A percentile compares a stretch with the other conserved stretches of the same genome.
Evolutionary conservation across 352 stramenopile genomes (phyloP).

Genomic region (Blastocystis sp.): DNA sequence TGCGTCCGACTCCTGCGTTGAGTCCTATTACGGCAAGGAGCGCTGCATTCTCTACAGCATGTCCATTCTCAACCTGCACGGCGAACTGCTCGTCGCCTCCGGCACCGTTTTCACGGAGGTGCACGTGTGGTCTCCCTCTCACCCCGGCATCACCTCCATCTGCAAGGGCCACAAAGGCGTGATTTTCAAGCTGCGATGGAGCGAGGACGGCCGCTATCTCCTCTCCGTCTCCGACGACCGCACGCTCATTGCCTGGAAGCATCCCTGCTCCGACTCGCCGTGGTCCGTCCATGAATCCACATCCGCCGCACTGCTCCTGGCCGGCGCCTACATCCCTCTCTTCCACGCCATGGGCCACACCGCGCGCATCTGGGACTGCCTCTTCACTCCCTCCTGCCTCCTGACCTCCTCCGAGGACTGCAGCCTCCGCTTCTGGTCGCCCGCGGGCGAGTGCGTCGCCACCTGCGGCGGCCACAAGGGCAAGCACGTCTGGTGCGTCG

Average conservation of each 20-base stretch:
- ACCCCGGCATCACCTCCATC: not conserved
- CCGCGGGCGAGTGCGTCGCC: constrained; percentile 9
- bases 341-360: constrained; percentile 42
- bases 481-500: constrained; percentile 65
- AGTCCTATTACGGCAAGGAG: constrained; percentile 35
- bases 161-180: constrained; percentile 50
- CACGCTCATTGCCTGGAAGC: constrained; percentile 14
- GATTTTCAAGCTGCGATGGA: constrained; percentile 69
- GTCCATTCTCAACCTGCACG: constrained; percentile 39
- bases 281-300: not conserved
- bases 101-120: constrained; percentile 67
- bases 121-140: constrained; percentile 40
- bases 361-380: constrained; percentile 58
- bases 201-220: constrained; percentile 48
- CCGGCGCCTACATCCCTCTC: not conserved
- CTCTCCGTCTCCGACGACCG: constrained; percentile 69
- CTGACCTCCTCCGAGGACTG: constrained; percentile 64
- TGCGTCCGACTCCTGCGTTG: not conserved
- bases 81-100: constrained; percentile 52
- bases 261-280: not conserved
- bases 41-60: constrained; percentile 68
- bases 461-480: constrained; percentile 22
- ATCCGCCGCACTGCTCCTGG: not conserved
- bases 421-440: constrained; percentile 28
- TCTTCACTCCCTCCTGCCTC: not conserved